Evolutionary conservation across 129 eudicot species (phyloP).

Genomic region (Tanacetum coccineum): DNA sequence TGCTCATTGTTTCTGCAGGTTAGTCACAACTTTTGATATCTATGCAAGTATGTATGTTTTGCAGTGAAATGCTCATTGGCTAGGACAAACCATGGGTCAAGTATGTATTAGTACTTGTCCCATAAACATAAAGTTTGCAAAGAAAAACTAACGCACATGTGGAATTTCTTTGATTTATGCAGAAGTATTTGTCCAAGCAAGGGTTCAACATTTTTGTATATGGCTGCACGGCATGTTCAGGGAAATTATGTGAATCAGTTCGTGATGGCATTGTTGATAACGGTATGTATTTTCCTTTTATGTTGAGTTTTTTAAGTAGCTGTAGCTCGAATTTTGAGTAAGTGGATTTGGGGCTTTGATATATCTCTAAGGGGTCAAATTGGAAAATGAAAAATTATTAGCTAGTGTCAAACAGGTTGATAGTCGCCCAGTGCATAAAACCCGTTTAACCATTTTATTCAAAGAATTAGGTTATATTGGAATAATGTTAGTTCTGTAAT

Average conservation of each 20-base stretch:
- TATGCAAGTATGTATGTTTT: neutral
- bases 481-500: too few species aligned
- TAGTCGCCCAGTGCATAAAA: too few species aligned
- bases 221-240: slow-evolving; percentile 94
- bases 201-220: slow-evolving; percentile 89
- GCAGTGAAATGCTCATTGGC: slow-evolving; percentile 11
- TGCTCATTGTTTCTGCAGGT: slow-evolving; percentile 92
- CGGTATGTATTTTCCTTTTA: slow-evolving; percentile 36
- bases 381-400: too few species aligned
- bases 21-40: slow-evolving; percentile 20
- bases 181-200: slow-evolving; percentile 67
- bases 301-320: slow-evolving; percentile 6
- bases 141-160: neutral
- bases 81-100: slow-evolving; percentile 95
- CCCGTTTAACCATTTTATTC: too few species aligned
- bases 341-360: too few species aligned
- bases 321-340: neutral
- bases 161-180: slow-evolving; percentile 38
- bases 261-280: slow-evolving; percentile 65
- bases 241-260: slow-evolving; percentile 79
- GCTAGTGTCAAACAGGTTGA: too few species aligned
- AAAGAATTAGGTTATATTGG: too few species aligned
- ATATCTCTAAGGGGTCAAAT: too few species aligned
- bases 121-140: neutral
- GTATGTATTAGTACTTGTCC: neutral